Evolutionary conservation across 2,329 filamentous ascomycete species (phyloP).

Genomic region (Hypomyces perniciosus): DNA sequence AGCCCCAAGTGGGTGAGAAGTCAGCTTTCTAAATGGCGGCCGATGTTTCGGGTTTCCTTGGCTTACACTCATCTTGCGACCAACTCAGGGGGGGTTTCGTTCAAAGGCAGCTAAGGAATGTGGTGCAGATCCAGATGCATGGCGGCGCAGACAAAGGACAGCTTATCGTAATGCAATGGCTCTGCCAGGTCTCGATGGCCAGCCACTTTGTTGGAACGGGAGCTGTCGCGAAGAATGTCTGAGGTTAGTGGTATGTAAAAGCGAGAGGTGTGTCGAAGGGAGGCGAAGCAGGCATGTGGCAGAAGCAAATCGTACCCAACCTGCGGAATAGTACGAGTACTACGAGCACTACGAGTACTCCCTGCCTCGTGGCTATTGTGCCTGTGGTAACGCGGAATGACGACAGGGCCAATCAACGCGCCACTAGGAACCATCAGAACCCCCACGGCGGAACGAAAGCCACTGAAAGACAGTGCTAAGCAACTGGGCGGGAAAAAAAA

Average conservation of each 20-base stretch:
- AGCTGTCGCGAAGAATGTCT: neutral
- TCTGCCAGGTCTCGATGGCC: neutral
- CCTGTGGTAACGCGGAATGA: no score
- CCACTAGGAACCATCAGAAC: no score
- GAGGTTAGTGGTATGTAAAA: neutral
- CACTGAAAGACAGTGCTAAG: no score
- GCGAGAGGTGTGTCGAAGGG: conserved; percentile 6
- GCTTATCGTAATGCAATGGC: neutral
- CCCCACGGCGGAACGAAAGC: no score
- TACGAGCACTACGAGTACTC: no score
- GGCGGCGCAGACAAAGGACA: conserved; percentile 5
- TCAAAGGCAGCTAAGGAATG: conserved; percentile 16
- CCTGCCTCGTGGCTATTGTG: no score
- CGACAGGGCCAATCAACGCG: no score
- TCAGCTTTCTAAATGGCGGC: conserved; percentile 15
- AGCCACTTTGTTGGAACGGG: conserved; percentile 1
- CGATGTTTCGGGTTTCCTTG: neutral
- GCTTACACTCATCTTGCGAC: conserved; percentile 33
- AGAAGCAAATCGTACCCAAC: conserved; percentile 4
- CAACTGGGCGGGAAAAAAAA: no score
- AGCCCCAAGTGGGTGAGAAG: conserved; percentile 13
- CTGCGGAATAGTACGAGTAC: neutral
- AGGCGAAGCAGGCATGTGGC: conserved; percentile 6
- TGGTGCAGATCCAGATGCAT: conserved; percentile 18
- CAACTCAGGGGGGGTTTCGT: conserved; percentile 19